Evolutionary conservation across 2,329 filamentous ascomycete species (phyloP).

Genomic region (Neofusicoccum kwambonambiense): DNA sequence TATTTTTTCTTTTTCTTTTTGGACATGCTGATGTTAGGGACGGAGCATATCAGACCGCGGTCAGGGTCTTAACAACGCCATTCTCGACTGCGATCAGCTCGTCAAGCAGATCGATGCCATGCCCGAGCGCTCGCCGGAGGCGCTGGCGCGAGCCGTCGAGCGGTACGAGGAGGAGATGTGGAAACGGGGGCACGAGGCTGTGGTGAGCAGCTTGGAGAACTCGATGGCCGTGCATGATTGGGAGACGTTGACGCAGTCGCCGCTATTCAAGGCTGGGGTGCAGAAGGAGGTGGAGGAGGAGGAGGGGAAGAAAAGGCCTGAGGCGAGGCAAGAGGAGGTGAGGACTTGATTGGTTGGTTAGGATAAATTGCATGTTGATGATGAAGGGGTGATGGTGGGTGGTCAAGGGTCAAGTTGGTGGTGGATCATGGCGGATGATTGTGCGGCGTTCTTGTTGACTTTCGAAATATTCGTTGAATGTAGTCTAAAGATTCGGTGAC

Average conservation of each 20-base stretch:
- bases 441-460: no score
- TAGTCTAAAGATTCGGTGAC: no score
- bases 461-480: no score
- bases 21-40: no score
- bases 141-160: slow-evolving; percentile 21
- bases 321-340: not conserved
- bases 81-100: slow-evolving; percentile 45
- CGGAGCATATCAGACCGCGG: slow-evolving; percentile 36
- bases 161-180: slow-evolving; percentile 44
- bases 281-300: slow-evolving; percentile 3
- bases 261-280: slow-evolving; percentile 35
- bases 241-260: slow-evolving; percentile 35
- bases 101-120: slow-evolving; percentile 26
- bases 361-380: no score
- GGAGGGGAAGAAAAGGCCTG: not conserved
- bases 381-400: no score
- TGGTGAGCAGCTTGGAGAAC: slow-evolving; percentile 32
- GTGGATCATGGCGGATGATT: no score
- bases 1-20: not conserved
- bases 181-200: slow-evolving; percentile 33
- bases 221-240: slow-evolving; percentile 38
- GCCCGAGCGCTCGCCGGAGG: not conserved
- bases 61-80: slow-evolving; percentile 50
- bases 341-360: not conserved
- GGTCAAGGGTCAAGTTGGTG: no score